Percentiles rank a stretch among this genome's conserved stretches.
phyloP scores from a whole-genome alignment of 2,329 filamentous ascomycete species.

The Plectosphaerella plurivora region DNA sequence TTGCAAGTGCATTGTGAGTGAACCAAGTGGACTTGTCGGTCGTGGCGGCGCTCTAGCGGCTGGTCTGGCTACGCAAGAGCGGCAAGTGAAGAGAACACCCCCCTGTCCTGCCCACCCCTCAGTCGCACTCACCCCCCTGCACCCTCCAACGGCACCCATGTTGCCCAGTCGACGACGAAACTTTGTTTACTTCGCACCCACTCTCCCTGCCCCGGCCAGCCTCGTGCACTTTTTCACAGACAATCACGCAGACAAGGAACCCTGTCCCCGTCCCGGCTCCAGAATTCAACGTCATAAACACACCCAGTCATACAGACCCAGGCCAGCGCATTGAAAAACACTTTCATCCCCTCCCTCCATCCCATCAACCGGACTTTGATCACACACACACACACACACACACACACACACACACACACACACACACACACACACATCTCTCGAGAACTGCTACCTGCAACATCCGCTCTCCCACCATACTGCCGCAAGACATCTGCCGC shows the following conservation, averaged over 20 bases:
- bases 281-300: slow-evolving; percentile 3
- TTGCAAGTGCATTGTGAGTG: too few relatives aligned
- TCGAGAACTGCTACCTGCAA: background rate
- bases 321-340: background rate
- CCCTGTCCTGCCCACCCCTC: slow-evolving; percentile 1
- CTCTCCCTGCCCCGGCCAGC: background rate
- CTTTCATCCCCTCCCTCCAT: background rate
- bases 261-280: slow-evolving; percentile 1
- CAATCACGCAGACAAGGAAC: slow-evolving; percentile 8
- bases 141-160: slow-evolving; percentile 8
- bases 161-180: slow-evolving; percentile 13
- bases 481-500: background rate
- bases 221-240: slow-evolving; percentile 11
- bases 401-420: background rate
- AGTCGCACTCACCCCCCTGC: slow-evolving; percentile 5
- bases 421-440: background rate
- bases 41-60: too few relatives aligned
- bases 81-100: too few relatives aligned
- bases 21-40: too few relatives aligned
- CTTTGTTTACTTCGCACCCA: slow-evolving; percentile 11
- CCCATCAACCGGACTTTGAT: background rate
- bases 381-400: background rate
- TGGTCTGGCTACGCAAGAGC: too few relatives aligned
- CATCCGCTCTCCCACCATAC: background rate
- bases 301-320: background rate